Percentiles rank a stretch among this genome's conserved stretches.
Conservation (phyloP, 2,329 filamentous ascomycete species). For the Chaetomium sp. region DNA sequence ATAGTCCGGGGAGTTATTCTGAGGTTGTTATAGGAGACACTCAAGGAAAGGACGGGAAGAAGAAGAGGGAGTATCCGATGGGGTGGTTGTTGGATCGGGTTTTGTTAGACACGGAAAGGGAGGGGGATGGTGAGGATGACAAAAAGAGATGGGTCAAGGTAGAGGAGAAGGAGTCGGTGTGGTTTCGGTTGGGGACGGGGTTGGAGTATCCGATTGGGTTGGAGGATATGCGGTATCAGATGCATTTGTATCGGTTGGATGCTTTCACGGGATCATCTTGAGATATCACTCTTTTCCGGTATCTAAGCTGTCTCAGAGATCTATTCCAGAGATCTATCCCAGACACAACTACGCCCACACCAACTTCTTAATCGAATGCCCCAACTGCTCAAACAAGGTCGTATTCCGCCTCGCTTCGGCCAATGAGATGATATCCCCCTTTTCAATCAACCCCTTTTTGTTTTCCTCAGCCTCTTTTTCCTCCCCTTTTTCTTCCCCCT, state of each 20-base stretch:
- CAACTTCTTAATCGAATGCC: slow-evolving; percentile 86
- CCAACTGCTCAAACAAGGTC: slow-evolving; percentile 76
- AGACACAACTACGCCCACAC: slow-evolving; percentile 59
- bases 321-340: neutral
- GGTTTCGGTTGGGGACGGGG: slow-evolving; percentile 62
- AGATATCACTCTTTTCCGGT: no score
- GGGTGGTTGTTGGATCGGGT: slow-evolving; percentile 85
- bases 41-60: slow-evolving; percentile 37
- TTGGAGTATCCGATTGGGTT: slow-evolving; percentile 76
- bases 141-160: slow-evolving; percentile 64
- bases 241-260: slow-evolving; percentile 64
- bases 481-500: slow-evolving; percentile 33
- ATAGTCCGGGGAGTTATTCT: slow-evolving; percentile 91
- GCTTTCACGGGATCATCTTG: slow-evolving; percentile 7
- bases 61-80: slow-evolving; percentile 75
- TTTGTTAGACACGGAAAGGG: slow-evolving; percentile 37
- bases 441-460: slow-evolving; percentile 44
- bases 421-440: slow-evolving; percentile 71
- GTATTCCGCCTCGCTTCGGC: slow-evolving; percentile 83
- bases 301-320: no score
- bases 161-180: slow-evolving; percentile 67
- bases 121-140: slow-evolving; percentile 15
- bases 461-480: slow-evolving; percentile 34
- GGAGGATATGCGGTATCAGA: slow-evolving; percentile 93
- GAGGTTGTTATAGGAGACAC: slow-evolving; percentile 54